Evolutionary conservation across 768 basidiomycete species (phyloP).

Genomic region (Termitomyces sp.): DNA sequence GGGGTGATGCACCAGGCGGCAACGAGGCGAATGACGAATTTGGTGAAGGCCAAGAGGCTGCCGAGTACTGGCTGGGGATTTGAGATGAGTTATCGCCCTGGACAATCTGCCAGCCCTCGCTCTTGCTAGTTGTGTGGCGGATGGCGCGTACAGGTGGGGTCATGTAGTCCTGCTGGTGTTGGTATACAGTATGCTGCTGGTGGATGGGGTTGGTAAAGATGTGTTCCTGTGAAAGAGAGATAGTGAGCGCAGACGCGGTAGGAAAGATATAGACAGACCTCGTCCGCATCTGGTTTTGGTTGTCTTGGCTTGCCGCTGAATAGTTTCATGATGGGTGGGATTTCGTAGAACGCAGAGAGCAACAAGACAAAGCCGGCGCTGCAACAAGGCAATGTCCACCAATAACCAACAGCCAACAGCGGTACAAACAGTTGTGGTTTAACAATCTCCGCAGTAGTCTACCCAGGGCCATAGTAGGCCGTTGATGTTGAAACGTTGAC

Average conservation of each 20-base stretch:
- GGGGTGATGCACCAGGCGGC: conserved; percentile 39
- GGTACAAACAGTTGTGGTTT: too few species aligned
- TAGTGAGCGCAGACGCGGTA: background rate
- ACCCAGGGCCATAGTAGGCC: too few species aligned
- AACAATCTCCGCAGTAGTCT: too few species aligned
- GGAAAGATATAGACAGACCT: conserved; percentile 19
- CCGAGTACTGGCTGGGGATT: conserved; percentile 20
- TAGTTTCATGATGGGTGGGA: too few species aligned
- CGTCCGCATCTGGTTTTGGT: conserved; percentile 28
- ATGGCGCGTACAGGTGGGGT: conserved; percentile 12
- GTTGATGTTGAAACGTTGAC: too few species aligned
- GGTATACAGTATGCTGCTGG: too few species aligned
- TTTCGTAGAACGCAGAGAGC: too few species aligned
- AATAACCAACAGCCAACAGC: too few species aligned
- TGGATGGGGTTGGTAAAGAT: conserved; percentile 31
- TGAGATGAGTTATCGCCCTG: conserved; percentile 23
- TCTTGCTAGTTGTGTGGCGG: conserved; percentile 24
- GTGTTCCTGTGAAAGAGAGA: conserved; percentile 13
- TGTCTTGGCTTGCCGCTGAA: conserved; percentile 15
- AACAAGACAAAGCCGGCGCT: too few species aligned
- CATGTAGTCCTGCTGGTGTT: conserved; percentile 13
- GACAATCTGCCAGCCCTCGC: conserved; percentile 46
- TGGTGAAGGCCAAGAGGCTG: conserved; percentile 35
- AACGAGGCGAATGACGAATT: conserved; percentile 49
- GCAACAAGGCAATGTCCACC: too few species aligned